phyloP scores from a whole-genome alignment of 345 rosid genomes.

The Dipteronia sinensis region DNA sequence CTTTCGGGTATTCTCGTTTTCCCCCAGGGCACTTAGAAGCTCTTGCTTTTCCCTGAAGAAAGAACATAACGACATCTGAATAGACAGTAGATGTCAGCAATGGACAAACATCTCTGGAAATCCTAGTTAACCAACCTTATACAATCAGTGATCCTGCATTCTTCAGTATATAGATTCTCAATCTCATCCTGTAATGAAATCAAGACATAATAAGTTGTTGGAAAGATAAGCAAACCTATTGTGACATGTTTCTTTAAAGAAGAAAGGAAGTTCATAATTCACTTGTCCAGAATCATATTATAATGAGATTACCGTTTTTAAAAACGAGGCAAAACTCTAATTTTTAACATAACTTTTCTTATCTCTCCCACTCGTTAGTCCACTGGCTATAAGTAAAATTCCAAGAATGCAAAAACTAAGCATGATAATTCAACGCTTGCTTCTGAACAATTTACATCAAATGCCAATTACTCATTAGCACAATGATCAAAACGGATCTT shows the following conservation, averaged over 20 bases:
- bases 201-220: conserved; percentile 1
- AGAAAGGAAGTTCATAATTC: conserved; percentile 2
- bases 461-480: not conserved
- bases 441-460: not conserved
- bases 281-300: not conserved
- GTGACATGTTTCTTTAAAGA: not conserved
- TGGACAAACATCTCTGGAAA: conserved; percentile 5
- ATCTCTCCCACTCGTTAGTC: not conserved
- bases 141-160: conserved; percentile 53
- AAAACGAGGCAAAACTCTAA: not conserved
- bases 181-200: conserved; percentile 54
- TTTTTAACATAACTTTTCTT: not conserved
- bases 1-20: conserved; percentile 52
- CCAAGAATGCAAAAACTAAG: not conserved
- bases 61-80: conserved; percentile 26
- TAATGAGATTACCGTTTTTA: not conserved
- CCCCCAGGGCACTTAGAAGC: conserved; percentile 50
- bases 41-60: conserved; percentile 58
- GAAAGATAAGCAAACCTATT: not conserved
- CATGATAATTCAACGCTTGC: not conserved
- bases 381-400: not conserved
- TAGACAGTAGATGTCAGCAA: conserved; percentile 11
- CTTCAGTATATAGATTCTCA: conserved; percentile 49
- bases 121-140: conserved; percentile 54
- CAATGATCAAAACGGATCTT: not conserved